Evolutionary conservation across 306 rosid species (phyloP), one percentile per base, ranked within the genome.

Genomic region (Oxytropis ochrocephala): DNA sequence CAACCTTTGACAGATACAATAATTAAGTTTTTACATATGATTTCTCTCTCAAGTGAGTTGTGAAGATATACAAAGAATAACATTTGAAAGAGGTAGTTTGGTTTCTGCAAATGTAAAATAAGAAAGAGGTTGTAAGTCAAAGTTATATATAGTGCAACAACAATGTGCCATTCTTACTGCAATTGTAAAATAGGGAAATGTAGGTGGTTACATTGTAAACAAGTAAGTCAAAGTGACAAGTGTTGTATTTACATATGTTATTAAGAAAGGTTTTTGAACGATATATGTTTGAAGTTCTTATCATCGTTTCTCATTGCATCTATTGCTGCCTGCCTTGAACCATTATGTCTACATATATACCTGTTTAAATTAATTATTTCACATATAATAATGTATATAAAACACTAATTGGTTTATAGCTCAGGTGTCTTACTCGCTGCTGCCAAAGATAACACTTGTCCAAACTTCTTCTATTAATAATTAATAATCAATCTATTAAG

Each of bases 111-210:
- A 27, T 68, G 75, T 68, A 79, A 69, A 50, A 79, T 75, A 79
- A 63, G 63, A 33, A 69, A 75, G 63, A 47, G 69, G 41, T 46
- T 46, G 30, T 47, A 29, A 39, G 17, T 60, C 53, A 41, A 46
- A 52, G 9, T 24, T 60, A 17, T 11, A n/a, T 39, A 58, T n/a
- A 48, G 61, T 44, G 76, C 17, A 54, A 73, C 46, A 63, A 43
- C 16, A 59, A 11, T 58, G 72, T 62, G 43, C 11, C 39, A 69
- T 68, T 74, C 62, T 57, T 68, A 44, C 35, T 46, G 32, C 78
- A 78, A 74, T 36, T 81, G 85, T 81, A 76, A 81, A 72, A 76
- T 76, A 81, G 69, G 39, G 57, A 59, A 19, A 67, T 53, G 0
- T 27, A 49, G n/a, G n/a, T n/a, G 52, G 64, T 64, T 27, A 56